Evolutionary conservation across 2,329 filamentous ascomycete species (phyloP), one percentile per base, ranked within the genome.

Genomic region (Monosporascus sp.): DNA sequence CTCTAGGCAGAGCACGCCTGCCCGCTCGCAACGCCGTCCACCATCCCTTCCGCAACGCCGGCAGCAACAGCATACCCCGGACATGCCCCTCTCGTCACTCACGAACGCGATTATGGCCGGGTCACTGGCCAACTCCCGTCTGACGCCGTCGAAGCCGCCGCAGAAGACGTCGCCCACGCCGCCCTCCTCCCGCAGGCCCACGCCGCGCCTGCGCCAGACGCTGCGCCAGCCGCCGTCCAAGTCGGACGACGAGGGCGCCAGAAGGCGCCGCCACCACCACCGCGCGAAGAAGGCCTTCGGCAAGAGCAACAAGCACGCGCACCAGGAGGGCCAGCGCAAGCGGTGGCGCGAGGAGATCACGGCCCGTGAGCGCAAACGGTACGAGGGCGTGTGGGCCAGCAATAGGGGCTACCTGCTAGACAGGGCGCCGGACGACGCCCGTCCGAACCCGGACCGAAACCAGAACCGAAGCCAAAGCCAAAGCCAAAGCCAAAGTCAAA

Each of bases 321-420:
- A 94, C 63, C 84, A 89, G 61, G 89, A 93, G 65, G 89, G 87
- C 0, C 80, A 87, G 4, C 80, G 89, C 18, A 85, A 83, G 63
- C 81, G 88, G 6, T 94, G 89, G 89, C 81, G 88, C 43, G 88
- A 92, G 59, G 78, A 83, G 55, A 81, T 94, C 43, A 89, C 86
- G 0, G 79, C 82, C 47, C 75, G 82, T 5, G 88, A 94, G 64
- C 76, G 87, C n/a, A 88, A 88, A 63, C 79, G 89, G 1, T 94
- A 94, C 68, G 89, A 93, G 68, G 89, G 87, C 2, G 81, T 94
- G 1, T 94, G 89, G 88, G 89, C 89, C 1, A 89, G 88, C 43
- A 94, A 94, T 62, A 82, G 84, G 48, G 89, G 89, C 0, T 54
- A 83, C 0, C 70, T 82, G 8, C 65, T 79, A 2, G 51, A 55